phyloP scores from a whole-genome alignment of 73 alveolate species.

The Paramecium sonneborni region DNA sequence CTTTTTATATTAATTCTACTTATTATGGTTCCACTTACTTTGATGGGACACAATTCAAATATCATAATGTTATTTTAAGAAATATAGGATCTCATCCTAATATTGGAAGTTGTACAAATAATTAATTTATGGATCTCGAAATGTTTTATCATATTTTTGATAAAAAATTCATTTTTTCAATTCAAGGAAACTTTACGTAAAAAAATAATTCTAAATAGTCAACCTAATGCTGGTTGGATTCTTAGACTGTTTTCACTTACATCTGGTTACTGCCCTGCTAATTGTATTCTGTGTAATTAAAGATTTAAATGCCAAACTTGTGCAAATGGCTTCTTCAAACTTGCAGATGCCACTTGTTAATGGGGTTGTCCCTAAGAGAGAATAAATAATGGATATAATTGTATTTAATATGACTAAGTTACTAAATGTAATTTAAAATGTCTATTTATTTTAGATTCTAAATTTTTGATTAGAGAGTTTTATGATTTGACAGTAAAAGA shows the following conservation, averaged over 20 bases:
- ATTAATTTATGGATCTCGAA: neutral
- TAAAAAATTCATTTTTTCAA: neutral
- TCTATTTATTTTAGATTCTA: neutral
- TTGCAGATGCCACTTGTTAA: neutral
- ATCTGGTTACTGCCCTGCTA: neutral
- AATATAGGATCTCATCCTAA: neutral
- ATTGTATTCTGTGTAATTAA: neutral
- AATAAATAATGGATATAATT: neutral
- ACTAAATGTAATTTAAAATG: neutral
- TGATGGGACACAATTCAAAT: neutral
- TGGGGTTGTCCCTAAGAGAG: neutral
- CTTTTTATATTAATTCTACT: neutral
- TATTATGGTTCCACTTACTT: neutral
- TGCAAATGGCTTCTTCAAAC: neutral
- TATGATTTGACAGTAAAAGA: neutral
- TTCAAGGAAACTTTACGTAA: neutral
- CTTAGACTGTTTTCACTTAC: neutral
- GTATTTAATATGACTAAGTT: neutral
- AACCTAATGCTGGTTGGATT: neutral
- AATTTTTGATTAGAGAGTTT: neutral
- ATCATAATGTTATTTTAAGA: neutral
- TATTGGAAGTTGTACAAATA: neutral
- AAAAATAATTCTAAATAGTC: neutral
- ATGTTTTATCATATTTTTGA: neutral
- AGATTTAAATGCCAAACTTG: neutral